These are phyloP conservation scores for Skeletonema menzelii DNA, from an alignment of 108 stramenopile genomes.

Conservation along the genomic window DNA sequence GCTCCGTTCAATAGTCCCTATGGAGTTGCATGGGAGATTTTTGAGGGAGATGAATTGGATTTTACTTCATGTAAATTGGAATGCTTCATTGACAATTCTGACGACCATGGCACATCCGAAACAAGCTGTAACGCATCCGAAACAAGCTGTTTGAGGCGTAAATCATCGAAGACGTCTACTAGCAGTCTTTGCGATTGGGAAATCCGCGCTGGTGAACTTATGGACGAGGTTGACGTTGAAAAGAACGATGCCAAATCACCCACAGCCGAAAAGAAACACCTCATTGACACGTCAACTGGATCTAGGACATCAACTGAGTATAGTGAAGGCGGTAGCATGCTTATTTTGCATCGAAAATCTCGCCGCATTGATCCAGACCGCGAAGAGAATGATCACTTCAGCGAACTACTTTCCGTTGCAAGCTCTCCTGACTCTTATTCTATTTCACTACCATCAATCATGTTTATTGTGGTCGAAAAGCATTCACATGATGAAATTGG, in stretches of 20 bases:
- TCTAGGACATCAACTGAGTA: not conserved
- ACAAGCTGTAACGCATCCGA: not conserved
- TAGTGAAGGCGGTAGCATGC: not conserved
- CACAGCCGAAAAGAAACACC: not conserved
- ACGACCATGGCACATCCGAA: not conserved
- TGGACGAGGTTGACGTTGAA: slow-evolving; percentile 1
- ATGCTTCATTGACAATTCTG: not conserved
- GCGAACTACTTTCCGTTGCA: slow-evolving; percentile 29
- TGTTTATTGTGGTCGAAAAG: slow-evolving; percentile 10
- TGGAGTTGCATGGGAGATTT: slow-evolving; percentile 16
- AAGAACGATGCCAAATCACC: not conserved
- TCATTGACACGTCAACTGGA: not conserved
- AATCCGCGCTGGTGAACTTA: slow-evolving; percentile 11
- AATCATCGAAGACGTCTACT: not conserved
- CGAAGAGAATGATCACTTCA: not conserved
- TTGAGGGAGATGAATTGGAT: slow-evolving; percentile 23
- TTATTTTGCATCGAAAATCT: not conserved
- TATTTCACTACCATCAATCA: slow-evolving; percentile 6
- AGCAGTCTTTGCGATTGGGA: slow-evolving; percentile 16
- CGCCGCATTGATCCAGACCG: not conserved
- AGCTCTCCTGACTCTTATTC: slow-evolving; percentile 4
- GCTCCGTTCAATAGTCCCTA: slow-evolving; percentile 17
- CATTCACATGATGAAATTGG: slow-evolving; percentile 23
- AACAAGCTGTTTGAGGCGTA: slow-evolving; percentile 4
- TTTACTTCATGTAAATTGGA: slow-evolving; percentile 19